phyloP scores from a whole-genome alignment of 2,329 filamentous ascomycete species.

The Fusarium nanum region DNA sequence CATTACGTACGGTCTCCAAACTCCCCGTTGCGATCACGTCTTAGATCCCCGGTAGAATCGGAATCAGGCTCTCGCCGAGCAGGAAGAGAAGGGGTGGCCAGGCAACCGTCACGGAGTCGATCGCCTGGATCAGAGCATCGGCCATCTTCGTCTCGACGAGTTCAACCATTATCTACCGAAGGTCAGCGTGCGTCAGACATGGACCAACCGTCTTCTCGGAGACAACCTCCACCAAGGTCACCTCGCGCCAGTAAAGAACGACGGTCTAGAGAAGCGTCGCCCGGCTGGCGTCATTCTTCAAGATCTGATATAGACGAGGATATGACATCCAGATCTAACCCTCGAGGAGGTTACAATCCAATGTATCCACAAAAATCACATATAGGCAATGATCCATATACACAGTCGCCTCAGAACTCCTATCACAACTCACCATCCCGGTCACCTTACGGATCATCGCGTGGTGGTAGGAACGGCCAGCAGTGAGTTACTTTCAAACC shows the following conservation, averaged over 20 bases:
- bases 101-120: constrained; percentile 42
- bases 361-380: constrained; percentile 54
- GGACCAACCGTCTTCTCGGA: constrained; percentile 36
- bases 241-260: constrained; percentile 46
- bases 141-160: constrained; percentile 36
- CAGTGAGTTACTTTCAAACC: constrained; percentile 52
- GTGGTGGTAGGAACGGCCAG: constrained; percentile 54
- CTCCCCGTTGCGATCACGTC: constrained; percentile 46
- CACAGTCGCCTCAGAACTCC: constrained; percentile 59
- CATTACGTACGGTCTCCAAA: constrained; percentile 46
- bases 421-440: constrained; percentile 60
- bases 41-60: constrained; percentile 45
- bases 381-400: constrained; percentile 54
- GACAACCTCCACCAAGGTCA: constrained; percentile 45
- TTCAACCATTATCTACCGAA: constrained; percentile 42
- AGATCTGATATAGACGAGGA: constrained; percentile 64
- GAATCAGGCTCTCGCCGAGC: constrained; percentile 42
- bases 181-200: constrained; percentile 35
- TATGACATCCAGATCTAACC: constrained; percentile 58
- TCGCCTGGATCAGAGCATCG: constrained; percentile 40
- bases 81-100: constrained; percentile 43
- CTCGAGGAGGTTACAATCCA: constrained; percentile 57
- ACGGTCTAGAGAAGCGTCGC: constrained; percentile 46
- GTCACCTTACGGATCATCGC: constrained; percentile 56
- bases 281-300: constrained; percentile 55